Percentiles rank a stretch among this genome's conserved stretches.
phyloP scores from a whole-genome alignment of 371 early-diverging fungal species.

The Actinomortierella wolfii region DNA sequence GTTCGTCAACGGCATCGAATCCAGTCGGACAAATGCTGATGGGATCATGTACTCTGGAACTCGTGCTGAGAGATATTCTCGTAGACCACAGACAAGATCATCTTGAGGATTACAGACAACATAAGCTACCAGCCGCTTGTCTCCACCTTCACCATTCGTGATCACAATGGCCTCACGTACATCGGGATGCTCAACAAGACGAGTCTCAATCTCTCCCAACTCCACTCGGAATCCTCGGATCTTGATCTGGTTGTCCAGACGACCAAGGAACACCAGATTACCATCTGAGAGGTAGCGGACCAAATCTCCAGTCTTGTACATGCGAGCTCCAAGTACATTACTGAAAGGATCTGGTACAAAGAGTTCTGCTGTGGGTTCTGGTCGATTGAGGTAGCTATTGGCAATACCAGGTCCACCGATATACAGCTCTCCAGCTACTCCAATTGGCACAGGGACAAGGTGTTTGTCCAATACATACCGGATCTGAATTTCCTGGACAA shows the following conservation, averaged over 20 bases:
- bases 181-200: conserved; percentile 4
- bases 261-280: conserved; percentile 22
- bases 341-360: conserved; percentile 11
- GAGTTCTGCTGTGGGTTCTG: conserved; percentile 15
- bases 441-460: background rate
- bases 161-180: conserved; percentile 7
- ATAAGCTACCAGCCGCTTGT: conserved; percentile 28
- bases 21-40: conserved; percentile 14
- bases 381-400: conserved; percentile 24
- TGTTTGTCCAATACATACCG: conserved; percentile 14
- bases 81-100: conserved; percentile 1
- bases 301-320: conserved; percentile 51
- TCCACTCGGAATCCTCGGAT: conserved; percentile 37
- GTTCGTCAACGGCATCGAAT: conserved; percentile 9
- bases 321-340: conserved; percentile 6
- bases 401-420: conserved; percentile 30
- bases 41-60: conserved; percentile 40
- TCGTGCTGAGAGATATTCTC: background rate
- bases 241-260: conserved; percentile 38
- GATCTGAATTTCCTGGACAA: too few relatives aligned
- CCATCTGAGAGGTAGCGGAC: conserved; percentile 30
- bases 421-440: conserved; percentile 26
- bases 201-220: conserved; percentile 26
- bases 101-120: background rate
- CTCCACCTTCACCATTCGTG: background rate